Base-by-base conservation (phyloP, 176 grass and related monocot genomes). In the Zea luxurians region DNA sequence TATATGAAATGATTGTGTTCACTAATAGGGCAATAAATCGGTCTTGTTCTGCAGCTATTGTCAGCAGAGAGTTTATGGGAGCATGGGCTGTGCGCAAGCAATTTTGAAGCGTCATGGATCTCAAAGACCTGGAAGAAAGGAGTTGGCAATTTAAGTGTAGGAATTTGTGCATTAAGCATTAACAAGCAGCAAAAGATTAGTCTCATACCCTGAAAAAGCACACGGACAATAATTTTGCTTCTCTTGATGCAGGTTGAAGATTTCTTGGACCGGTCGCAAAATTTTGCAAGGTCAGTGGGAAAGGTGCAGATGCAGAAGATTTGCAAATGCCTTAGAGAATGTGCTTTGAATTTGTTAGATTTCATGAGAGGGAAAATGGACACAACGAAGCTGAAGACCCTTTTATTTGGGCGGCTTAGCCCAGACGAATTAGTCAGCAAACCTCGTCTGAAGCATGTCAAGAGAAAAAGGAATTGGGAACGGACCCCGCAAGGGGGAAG, bases 31-130 rank as follows among this genome's bases (percentile, higher is more conserved):
- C 57, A 49, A 13, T 77, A 77, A 54, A 48, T 66, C 27, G 59
- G 45, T 16, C 49, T 45, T 84, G 17, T 84, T 46, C 53, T 91
- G 79, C 81, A 97, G 91, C 83, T 97, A 52, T 64, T 76, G 61
- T 91, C 91, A 75, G 87, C 80, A 38, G 68, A 94, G 60, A 82
- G 80, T 61, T 92, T 97, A 75, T 97, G 95, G 95, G 62, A 85
- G 87, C 80, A 86, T 15, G 95, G 95, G 15, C 82, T 97, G 58
- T 97, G 91, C 16, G 95, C 87, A 37, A 97, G 91, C 80, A 86
- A 80, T 72, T 88, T 79, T 5, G 91, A 97, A 87, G 95, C 85
- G 45, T 88, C 85, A 38, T 94, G 95, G 95, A 85, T 97, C 79
- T 84, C 57, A 48, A 97, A 97, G 78, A 83, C 53, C 3, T 86